A percentile compares a stretch with the other conserved stretches of the same genome.
Evolutionary conservation across 352 stramenopile species (phyloP).

Genomic region (Phytophthora niederhauseri): DNA sequence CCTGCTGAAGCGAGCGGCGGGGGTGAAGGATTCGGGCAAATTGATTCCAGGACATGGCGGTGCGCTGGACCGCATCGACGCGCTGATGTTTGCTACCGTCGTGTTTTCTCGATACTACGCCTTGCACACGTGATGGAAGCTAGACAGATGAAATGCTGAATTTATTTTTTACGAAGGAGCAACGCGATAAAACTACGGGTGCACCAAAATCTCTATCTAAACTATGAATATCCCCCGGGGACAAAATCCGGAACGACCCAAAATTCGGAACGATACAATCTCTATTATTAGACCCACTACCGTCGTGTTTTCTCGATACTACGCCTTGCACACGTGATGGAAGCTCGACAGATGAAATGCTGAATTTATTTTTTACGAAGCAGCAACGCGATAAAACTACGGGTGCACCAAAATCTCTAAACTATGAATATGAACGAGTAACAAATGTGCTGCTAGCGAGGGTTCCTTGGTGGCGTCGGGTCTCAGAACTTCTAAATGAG

Average conservation of each 20-base stretch:
- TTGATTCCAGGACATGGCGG: conserved; percentile 95
- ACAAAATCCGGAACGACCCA: too few relatives aligned
- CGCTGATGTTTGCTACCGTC: conserved; percentile 89
- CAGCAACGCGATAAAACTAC: too few relatives aligned
- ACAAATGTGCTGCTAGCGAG: too few relatives aligned
- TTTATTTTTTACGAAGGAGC: too few relatives aligned
- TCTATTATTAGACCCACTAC: conserved; percentile 19
- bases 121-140: conserved; percentile 18
- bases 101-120: conserved; percentile 61
- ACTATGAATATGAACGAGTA: too few relatives aligned
- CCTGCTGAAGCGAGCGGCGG: conserved; percentile 94
- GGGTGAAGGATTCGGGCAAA: conserved; percentile 94
- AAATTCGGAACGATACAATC: too few relatives aligned
- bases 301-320: conserved; percentile 62
- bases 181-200: not conserved
- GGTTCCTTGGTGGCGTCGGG: not conserved
- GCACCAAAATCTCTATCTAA: not conserved
- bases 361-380: not conserved
- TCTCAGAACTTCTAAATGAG: not conserved
- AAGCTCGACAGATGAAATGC: not conserved
- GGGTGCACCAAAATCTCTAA: not conserved
- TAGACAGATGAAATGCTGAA: not conserved
- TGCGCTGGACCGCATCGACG: conserved; percentile 95
- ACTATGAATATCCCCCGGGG: too few relatives aligned
- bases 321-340: conserved; percentile 25